Conservation (phyloP, 345 rosid genomes). For the Dipteronia sinensis region DNA sequence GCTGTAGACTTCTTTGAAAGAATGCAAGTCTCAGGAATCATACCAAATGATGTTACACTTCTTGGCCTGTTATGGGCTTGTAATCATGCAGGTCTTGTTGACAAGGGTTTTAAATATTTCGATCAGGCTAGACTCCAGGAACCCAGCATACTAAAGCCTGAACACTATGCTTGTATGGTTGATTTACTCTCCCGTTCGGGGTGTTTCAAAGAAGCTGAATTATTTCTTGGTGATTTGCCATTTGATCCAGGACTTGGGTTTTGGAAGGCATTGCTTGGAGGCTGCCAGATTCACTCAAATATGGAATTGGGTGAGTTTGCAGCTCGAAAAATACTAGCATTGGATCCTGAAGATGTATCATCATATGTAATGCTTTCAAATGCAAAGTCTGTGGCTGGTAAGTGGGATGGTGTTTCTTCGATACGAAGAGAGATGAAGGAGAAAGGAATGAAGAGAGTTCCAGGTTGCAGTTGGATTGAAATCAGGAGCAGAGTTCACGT, state of each 20-base stretch:
- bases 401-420: conserved; percentile 57
- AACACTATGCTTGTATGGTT: conserved; percentile 82
- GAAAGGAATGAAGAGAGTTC: conserved; percentile 54
- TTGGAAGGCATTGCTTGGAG: conserved; percentile 89
- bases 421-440: conserved; percentile 62
- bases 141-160: conserved; percentile 48
- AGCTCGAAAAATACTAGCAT: conserved; percentile 51
- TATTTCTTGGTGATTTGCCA: conserved; percentile 53
- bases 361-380: conserved; percentile 85
- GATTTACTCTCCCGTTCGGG: conserved; percentile 77
- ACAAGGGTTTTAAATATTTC: conserved; percentile 64
- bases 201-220: conserved; percentile 58
- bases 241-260: conserved; percentile 80
- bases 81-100: conserved; percentile 75
- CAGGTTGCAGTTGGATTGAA: conserved; percentile 89
- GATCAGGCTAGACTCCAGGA: conserved; percentile 38
- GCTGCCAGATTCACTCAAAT: conserved; percentile 76
- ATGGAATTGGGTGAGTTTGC: conserved; percentile 52
- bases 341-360: conserved; percentile 76
- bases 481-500: conserved; percentile 51
- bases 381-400: conserved; percentile 65
- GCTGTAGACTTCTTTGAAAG: conserved; percentile 54
- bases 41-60: conserved; percentile 63
- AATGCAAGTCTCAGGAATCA: conserved; percentile 43
- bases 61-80: conserved; percentile 80